Base-by-base conservation (phyloP, 306 rosid species). In the Medicago arabica region DNA sequence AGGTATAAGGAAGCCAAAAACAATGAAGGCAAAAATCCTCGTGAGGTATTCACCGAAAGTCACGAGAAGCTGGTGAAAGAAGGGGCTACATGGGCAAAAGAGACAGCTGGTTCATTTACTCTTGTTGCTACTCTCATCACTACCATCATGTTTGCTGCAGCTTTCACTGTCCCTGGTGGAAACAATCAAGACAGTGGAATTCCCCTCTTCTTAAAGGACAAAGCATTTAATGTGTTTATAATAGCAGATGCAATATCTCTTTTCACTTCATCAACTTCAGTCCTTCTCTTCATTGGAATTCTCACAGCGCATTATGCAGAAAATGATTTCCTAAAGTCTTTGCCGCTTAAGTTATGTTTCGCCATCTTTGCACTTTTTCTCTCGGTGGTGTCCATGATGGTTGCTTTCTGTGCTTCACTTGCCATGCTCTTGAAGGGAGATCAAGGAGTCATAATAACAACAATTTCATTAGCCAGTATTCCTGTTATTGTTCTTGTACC, bases 1-100 rank as follows among this genome's bases (percentile, higher is more conserved):
- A 70, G 16, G 17, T 70, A 63, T 70, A 70, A 34, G 5, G 63
- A 70, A 36, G 49, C 63, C 0, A 70, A 34, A 70, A 70, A 70
- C 51, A 0, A 0, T 2, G 63, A 70, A 0, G 34, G 2, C 0
- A 70, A 70, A 15, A 70, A 16, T 12, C 49, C 75, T 3, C 63
- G 15, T 3, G 75, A 70, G 63, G 0, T 70, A 50, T 70, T 70
- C 34, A 70, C 18, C 0, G 75, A 70, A 34, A 70, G 25, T 16
- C 75, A 70, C 63, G 6, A 34, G 12, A 18, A 70, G 16, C 16
- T 70, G 1, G 11, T 70, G 28, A 51, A 50, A 70, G 62, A n/a
- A 1, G 62, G 47, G 12, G 75, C 50, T 4, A 70, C 31, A 51
- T 70, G 75, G 75, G 47, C 62, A 16, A 70, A 70, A 34, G 75